These are phyloP conservation scores for Leccinum insolens DNA, from an alignment of 1,284 basidiomycete species.

Conservation along the genomic window DNA sequence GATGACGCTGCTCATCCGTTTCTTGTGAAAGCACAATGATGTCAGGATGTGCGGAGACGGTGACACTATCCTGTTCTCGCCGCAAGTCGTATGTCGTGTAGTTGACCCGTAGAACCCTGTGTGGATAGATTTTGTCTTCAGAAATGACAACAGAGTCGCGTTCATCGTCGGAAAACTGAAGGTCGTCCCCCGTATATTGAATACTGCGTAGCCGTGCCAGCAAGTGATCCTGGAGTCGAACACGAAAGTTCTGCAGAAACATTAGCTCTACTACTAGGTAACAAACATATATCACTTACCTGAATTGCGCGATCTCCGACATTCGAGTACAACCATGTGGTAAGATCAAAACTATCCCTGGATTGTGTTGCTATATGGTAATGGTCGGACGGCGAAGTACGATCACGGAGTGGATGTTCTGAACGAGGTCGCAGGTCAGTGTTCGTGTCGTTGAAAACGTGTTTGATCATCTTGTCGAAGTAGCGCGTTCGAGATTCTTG, in stretches of 20 bases:
- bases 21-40: background rate
- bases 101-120: background rate
- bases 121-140: background rate
- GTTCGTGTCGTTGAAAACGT: no score
- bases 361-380: no score
- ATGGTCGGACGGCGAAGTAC: no score
- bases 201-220: background rate
- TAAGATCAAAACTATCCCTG: no score
- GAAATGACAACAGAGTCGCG: background rate
- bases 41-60: background rate
- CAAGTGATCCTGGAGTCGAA: background rate
- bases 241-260: background rate
- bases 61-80: background rate
- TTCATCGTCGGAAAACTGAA: background rate
- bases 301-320: no score
- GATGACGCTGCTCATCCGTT: background rate
- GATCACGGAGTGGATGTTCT: no score
- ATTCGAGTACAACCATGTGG: no score
- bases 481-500: background rate
- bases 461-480: background rate
- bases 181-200: background rate
- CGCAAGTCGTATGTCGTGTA: background rate
- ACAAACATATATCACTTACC: background rate
- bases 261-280: background rate
- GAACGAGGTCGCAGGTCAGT: no score